A percentile compares a stretch with the other conserved stretches of the same genome.
Conservation (phyloP, 306 rosid genomes). For the Gleditsia sinensis region DNA sequence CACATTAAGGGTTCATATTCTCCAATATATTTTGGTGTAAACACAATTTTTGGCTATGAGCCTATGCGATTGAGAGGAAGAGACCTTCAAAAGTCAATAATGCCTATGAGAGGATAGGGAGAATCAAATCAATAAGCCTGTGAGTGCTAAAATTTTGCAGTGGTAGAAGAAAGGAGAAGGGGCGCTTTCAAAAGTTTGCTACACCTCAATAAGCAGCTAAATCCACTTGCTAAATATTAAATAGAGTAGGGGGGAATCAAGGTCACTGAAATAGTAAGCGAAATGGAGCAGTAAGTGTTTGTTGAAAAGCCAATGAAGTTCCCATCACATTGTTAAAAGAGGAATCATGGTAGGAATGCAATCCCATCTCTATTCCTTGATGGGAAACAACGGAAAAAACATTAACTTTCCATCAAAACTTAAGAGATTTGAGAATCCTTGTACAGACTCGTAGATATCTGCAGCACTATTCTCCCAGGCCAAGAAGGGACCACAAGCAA, state of each 20-base stretch:
- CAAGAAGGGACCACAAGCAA: constrained; percentile 43
- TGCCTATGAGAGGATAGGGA: constrained; percentile 15
- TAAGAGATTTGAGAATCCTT: constrained; percentile 33
- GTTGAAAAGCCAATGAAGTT: constrained; percentile 36
- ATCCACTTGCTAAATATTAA: constrained; percentile 26
- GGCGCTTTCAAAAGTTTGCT: constrained; percentile 23
- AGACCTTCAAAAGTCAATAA: constrained; percentile 14
- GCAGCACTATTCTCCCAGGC: constrained; percentile 25
- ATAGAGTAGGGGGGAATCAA: constrained; percentile 29
- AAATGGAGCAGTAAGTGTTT: constrained; percentile 31
- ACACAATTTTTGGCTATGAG: constrained; percentile 14
- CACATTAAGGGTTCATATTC: too few species aligned
- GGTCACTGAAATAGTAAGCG: constrained; percentile 14
- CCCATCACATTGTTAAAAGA: constrained; percentile 31
- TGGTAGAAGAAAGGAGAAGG: constrained; percentile 22
- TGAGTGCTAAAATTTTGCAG: neutral
- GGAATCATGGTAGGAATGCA: constrained; percentile 44
- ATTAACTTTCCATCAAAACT: constrained; percentile 33
- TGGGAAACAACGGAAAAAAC: constrained; percentile 44
- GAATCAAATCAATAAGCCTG: constrained; percentile 14
- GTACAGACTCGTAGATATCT: constrained; percentile 23
- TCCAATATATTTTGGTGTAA: neutral
- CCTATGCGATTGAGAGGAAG: constrained; percentile 15
- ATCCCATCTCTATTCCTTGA: constrained; percentile 40
- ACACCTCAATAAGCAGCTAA: neutral